Base-by-base conservation (phyloP, 2,329 filamentous ascomycete genomes). In the Calonectria multiphialidica region DNA sequence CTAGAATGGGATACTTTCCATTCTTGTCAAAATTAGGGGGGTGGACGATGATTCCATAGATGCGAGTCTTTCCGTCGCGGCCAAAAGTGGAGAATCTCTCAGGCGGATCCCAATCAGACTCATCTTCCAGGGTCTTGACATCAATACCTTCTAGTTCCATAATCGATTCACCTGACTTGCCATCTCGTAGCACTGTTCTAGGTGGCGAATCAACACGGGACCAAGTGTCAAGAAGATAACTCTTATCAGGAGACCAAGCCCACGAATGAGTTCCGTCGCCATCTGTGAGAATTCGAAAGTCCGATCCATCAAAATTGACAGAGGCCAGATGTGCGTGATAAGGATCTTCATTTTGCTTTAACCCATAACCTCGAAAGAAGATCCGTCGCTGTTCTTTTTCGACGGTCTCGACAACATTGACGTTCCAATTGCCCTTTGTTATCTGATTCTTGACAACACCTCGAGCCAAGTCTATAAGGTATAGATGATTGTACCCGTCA, bases 401-500 rank as follows among this genome's bases (percentile, higher is more conserved):
- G n/a, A 80, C 61, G 30, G 30, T 59, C 8, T 80, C 75, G 13
- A 81, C 72, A 2, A 68, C n/a, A 6, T 64, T 66, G 10, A 81
- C 74, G 15, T 79, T 66, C 80, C 80, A 82, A 1, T 69, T 3
- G 8, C 80, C 81, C 3, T 69, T 73, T 5, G 81, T 82, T 3
- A 82, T 74, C 49, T 80, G 80, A 1, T 44, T 68, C 5, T 79
- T 75, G 16, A 76, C 64, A 10, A 74, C 69, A 5, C 73, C 76
- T 5, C 53, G 67, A 1, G 21, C 5, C 3, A 74, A 33, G 30
- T 78, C 71, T 10, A 78, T 28, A 3, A 81, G 77, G 35, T 82
- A 81, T 1, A 82, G 62, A 21, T 82, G 80, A 8, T 78, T 79
- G 65, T 76, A 76, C 16, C 80, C 79, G 35, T 81, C 77, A 7